Base-by-base conservation (phyloP, 768 basidiomycete genomes). In the Phylloporus sp. region DNA sequence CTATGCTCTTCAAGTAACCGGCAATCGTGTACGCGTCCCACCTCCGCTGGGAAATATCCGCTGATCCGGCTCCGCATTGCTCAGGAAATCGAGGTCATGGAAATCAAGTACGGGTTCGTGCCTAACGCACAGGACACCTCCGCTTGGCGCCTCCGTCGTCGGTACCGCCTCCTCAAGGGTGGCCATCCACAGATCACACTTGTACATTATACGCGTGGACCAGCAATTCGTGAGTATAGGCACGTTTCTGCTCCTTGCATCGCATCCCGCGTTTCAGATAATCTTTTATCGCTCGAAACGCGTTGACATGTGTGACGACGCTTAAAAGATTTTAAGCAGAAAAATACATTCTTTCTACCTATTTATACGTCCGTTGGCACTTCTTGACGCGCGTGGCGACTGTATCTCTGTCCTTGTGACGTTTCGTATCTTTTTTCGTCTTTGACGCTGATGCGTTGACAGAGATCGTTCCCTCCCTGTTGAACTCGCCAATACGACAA, bases 21-120 rank as follows among this genome's bases (percentile, higher is more conserved):
- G 74, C 10, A 72, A 70, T 54, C 81, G 82, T 54, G 87, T 87
- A 67, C 62, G 84, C 72, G 12, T 47, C 45, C 3, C 20, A 5
- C 22, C 34, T 46, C 44, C 12, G n/a, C n/a, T 32, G 7, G 29
- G 11, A 26, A 5, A 18, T 47, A 31, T 29, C 4, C 10, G 4
- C 26, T 45, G 20, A 70, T 5, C 16, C 9, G 6, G 5, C 27
- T 11, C 13, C 27, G 13, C 31, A 28, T 40, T 28, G 6, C 20
- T 50, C 55, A 90, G 87, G 90, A 92, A 67, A 75, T 93, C 15
- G 91, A 92, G 71, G 76, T 91, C 2, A 64, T 73, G 49, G 90
- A 93, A 66, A 68, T 79, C 24, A 90, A 86, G 64, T 84, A 70
- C 59, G 90, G 91, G 2, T 93, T 89, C 65, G 67, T 88, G n/a